Conservation (phyloP, 169 alveolate genomes). For the Cryptosporidium bovis region DNA sequence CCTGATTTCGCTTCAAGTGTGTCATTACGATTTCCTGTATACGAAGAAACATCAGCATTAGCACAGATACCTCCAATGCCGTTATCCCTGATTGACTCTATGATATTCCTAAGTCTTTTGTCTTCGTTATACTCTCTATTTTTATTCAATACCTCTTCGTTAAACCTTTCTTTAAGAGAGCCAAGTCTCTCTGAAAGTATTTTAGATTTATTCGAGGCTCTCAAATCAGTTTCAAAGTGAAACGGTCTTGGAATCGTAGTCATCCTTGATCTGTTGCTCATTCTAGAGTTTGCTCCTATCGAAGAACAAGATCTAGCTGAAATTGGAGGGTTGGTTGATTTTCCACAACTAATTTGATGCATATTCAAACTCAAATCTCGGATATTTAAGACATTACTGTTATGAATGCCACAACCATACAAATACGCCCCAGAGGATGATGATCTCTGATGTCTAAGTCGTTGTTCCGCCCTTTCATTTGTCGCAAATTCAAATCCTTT, state of each 20-base stretch:
- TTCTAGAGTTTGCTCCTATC: conserved; percentile 61
- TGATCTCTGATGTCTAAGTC: conserved; percentile 14
- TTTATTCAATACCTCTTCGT: conserved; percentile 38
- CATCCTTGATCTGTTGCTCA: conserved; percentile 17
- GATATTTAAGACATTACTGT: neutral
- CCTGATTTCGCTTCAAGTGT: neutral
- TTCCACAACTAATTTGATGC: conserved; percentile 19
- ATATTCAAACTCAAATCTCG: conserved; percentile 17
- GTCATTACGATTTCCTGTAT: neutral
- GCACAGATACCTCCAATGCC: neutral
- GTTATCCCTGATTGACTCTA: conserved; percentile 28
- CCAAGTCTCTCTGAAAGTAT: conserved; percentile 14
- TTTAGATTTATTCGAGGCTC: conserved; percentile 59
- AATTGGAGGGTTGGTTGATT: conserved; percentile 15
- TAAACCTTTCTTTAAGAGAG: conserved; percentile 18
- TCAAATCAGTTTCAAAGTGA: conserved; percentile 55
- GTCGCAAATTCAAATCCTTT: conserved; percentile 69
- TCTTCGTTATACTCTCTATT: conserved; percentile 56
- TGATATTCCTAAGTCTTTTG: conserved; percentile 15
- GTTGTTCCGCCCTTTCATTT: conserved; percentile 55
- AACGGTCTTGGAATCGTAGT: conserved; percentile 72
- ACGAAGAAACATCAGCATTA: neutral
- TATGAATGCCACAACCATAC: too few relatives aligned
- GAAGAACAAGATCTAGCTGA: conserved; percentile 62
- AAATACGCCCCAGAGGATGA: conserved; percentile 2